phyloP scores from a whole-genome alignment of 2,329 filamentous ascomycete species.

The Fusarium sp. region DNA sequence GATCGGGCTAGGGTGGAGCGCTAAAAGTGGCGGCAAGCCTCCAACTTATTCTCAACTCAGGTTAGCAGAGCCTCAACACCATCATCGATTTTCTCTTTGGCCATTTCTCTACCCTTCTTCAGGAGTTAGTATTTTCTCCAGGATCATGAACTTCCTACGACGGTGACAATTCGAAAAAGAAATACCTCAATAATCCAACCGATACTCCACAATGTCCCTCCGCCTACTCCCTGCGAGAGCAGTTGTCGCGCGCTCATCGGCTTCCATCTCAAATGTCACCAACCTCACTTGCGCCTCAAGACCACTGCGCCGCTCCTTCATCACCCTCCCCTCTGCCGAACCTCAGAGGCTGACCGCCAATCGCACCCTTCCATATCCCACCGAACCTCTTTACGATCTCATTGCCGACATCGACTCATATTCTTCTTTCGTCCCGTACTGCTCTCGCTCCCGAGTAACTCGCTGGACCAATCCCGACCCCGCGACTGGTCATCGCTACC shows the following conservation, averaged over 20 bases:
- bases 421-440: constrained; percentile 91
- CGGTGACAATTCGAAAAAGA: background rate
- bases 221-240: constrained; percentile 26
- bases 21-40: constrained; percentile 22
- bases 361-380: constrained; percentile 82
- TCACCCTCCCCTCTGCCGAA: constrained; percentile 50
- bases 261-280: constrained; percentile 32
- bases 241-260: constrained; percentile 29
- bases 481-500: constrained; percentile 67
- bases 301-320: constrained; percentile 57
- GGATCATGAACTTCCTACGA: constrained; percentile 11
- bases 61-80: constrained; percentile 44
- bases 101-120: background rate
- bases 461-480: constrained; percentile 72
- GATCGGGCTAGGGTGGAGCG: constrained; percentile 20
- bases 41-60: constrained; percentile 35
- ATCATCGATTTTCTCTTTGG: constrained; percentile 35
- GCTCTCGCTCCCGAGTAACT: constrained; percentile 81
- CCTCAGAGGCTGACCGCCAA: constrained; percentile 78
- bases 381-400: constrained; percentile 79
- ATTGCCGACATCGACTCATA: constrained; percentile 93
- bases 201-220: constrained; percentile 36
- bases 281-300: constrained; percentile 38
- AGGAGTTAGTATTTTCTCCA: background rate
- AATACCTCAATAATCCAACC: background rate